Evolutionary conservation across 2,329 filamentous ascomycete species (phyloP).

Genomic region (Fusarium chlamydosporum): DNA sequence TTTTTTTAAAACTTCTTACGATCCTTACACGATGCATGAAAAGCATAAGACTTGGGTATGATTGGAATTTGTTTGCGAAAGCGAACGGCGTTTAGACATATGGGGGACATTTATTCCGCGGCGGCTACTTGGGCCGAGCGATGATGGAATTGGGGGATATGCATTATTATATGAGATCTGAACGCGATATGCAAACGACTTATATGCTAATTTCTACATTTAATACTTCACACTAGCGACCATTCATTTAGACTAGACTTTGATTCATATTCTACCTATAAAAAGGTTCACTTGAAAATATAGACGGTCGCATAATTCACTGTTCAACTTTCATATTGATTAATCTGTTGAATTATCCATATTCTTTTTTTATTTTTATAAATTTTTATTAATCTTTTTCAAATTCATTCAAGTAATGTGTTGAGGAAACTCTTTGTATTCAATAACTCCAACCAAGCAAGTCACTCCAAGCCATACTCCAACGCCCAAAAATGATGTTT

Average conservation of each 20-base stretch:
- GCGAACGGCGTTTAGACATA: conserved; percentile 40
- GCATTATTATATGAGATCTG: conserved; percentile 38
- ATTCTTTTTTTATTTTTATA: no score
- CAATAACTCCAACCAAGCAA: not conserved
- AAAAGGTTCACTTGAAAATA: conserved; percentile 28
- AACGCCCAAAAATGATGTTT: not conserved
- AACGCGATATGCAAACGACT: conserved; percentile 40
- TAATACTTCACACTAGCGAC: conserved; percentile 41
- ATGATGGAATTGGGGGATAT: conserved; percentile 34
- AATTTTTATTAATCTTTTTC: no score
- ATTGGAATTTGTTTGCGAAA: conserved; percentile 38
- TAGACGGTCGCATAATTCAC: conserved; percentile 13
- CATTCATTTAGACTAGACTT: conserved; percentile 48
- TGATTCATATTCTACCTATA: conserved; percentile 33
- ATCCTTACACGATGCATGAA: conserved; percentile 47
- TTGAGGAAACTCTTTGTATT: not conserved
- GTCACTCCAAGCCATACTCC: not conserved
- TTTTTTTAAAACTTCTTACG: conserved; percentile 38
- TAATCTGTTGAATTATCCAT: not conserved
- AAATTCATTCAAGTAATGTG: not conserved
- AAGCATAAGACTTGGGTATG: conserved; percentile 39
- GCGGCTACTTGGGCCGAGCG: conserved; percentile 34
- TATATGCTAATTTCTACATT: conserved; percentile 45
- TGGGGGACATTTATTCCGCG: conserved; percentile 33
- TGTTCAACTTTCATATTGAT: not conserved